These are phyloP conservation scores for Malus asiatica DNA, from an alignment of 306 rosid genomes.

Conservation along the genomic window DNA sequence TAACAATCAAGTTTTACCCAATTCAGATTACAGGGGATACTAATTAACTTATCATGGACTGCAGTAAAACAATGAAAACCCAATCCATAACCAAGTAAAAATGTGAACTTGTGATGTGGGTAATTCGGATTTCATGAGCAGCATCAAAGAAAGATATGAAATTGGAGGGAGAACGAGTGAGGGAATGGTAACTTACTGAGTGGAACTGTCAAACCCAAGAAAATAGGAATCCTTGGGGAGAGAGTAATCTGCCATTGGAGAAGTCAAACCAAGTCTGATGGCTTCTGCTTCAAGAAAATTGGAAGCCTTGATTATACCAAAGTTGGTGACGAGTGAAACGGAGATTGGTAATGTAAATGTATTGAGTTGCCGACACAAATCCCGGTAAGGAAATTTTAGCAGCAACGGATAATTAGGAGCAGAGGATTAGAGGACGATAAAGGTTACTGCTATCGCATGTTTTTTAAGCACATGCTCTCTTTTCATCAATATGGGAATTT, in stretches of 20 bases:
- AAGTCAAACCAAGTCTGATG: background rate
- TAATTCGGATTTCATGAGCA: background rate
- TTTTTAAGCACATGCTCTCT: too few relatives aligned
- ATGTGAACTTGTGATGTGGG: conserved; percentile 4
- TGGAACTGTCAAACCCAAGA: conserved; percentile 88
- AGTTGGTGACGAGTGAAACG: background rate
- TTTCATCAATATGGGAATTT: too few relatives aligned
- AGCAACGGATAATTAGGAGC: too few relatives aligned
- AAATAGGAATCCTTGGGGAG: conserved; percentile 61
- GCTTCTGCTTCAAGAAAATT: background rate
- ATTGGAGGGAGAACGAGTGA: background rate
- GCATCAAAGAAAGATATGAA: background rate
- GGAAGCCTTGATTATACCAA: background rate
- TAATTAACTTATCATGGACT: background rate
- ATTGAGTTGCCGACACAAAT: too few relatives aligned
- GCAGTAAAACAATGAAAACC: background rate
- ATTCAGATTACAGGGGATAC: background rate
- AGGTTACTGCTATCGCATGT: too few relatives aligned
- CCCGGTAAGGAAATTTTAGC: too few relatives aligned
- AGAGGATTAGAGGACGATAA: too few relatives aligned
- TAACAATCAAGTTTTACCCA: conserved; percentile 5
- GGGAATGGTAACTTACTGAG: conserved; percentile 52
- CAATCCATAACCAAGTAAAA: background rate
- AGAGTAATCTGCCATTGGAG: conserved; percentile 57
- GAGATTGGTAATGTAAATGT: background rate